Evolutionary conservation across 2,329 filamentous ascomycete species (phyloP).

Genomic region (Biscogniauxia mediterranea): DNA sequence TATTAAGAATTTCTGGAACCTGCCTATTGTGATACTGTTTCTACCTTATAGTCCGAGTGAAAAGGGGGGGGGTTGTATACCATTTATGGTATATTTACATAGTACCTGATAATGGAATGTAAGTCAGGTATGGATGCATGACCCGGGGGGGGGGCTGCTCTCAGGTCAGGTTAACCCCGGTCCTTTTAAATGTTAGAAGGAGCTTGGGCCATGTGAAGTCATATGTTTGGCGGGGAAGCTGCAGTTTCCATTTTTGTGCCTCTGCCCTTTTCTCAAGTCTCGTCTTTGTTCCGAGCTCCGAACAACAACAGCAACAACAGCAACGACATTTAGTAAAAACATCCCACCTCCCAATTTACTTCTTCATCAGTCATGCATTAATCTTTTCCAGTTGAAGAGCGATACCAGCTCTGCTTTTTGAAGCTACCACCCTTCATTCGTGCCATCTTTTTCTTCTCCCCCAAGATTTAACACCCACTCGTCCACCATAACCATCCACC

Average conservation of each 20-base stretch:
- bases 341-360: not conserved
- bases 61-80: too few species aligned
- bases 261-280: not conserved
- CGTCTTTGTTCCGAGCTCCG: too few species aligned
- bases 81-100: too few species aligned
- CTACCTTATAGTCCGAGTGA: too few species aligned
- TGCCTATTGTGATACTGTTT: too few species aligned
- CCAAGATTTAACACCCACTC: not conserved
- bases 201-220: not conserved
- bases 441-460: not conserved
- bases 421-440: not conserved
- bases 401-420: not conserved
- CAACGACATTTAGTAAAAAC: not conserved
- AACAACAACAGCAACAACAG: too few species aligned
- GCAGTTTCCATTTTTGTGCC: not conserved
- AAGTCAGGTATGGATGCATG: too few species aligned
- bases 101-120: too few species aligned
- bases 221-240: conserved; percentile 6
- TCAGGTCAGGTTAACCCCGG: too few species aligned
- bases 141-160: too few species aligned
- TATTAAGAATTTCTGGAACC: too few species aligned
- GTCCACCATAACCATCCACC: not conserved
- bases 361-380: not conserved
- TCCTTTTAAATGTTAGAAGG: not conserved
- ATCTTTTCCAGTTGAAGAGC: not conserved